These are phyloP conservation scores for Sugiyamaella japonica DNA, from an alignment of 1,139 yeast species.

Conservation along the genomic window DNA sequence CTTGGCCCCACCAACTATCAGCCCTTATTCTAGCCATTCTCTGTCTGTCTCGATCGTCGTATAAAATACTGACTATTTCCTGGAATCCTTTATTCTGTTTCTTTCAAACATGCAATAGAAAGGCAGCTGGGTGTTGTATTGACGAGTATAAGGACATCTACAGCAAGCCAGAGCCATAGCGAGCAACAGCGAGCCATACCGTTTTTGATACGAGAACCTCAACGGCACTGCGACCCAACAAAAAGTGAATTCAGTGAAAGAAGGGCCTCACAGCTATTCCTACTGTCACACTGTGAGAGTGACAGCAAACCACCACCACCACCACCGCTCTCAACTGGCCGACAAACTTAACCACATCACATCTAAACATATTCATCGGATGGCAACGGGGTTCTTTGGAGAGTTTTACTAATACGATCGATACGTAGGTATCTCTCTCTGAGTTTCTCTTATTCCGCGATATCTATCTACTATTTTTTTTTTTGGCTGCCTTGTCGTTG, in stretches of 20 bases:
- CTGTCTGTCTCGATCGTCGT: background rate
- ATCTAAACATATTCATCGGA: background rate
- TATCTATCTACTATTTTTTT: too few relatives aligned
- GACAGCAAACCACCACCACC: too few relatives aligned
- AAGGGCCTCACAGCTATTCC: too few relatives aligned
- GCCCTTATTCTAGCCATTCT: background rate
- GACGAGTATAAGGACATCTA: background rate
- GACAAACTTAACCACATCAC: background rate
- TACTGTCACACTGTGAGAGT: too few relatives aligned
- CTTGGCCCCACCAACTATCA: background rate
- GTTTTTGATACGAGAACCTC: background rate
- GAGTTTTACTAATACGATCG: background rate
- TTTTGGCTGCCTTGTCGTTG: too few relatives aligned
- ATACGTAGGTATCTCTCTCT: background rate
- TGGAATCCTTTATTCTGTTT: background rate
- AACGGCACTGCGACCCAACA: too few relatives aligned
- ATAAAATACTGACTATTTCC: background rate
- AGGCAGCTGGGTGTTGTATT: background rate
- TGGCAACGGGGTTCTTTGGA: background rate
- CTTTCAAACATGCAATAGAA: background rate
- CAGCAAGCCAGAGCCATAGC: background rate
- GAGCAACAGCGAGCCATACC: background rate
- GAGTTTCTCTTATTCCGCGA: too few relatives aligned
- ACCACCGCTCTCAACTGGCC: too few relatives aligned
- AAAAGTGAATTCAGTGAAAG: too few relatives aligned